phyloP scores from a whole-genome alignment of 257 asterid species.

The Lycium barbarum region DNA sequence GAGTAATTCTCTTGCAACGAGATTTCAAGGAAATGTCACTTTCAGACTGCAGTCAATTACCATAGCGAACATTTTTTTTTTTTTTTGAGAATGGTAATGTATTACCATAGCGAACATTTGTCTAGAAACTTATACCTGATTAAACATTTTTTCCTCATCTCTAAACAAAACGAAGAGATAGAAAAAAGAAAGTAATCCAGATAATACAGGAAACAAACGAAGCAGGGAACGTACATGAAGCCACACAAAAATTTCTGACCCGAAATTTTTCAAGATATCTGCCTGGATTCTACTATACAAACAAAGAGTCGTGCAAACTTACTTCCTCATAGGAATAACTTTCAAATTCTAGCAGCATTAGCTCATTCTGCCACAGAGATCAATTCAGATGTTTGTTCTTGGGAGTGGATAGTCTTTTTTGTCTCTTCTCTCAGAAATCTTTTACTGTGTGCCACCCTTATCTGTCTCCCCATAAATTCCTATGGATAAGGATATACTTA shows the following conservation, averaged over 20 bases:
- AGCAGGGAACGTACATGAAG: not conserved
- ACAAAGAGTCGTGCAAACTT: slow-evolving; percentile 35
- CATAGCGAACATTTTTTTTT: not conserved
- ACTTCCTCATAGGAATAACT: slow-evolving; percentile 36
- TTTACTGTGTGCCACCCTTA: slow-evolving; percentile 74
- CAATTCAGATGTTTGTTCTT: slow-evolving; percentile 39
- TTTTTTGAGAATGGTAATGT: no score
- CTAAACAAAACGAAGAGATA: not conserved
- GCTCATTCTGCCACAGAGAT: slow-evolving; percentile 32
- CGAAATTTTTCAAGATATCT: not conserved
- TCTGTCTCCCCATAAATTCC: slow-evolving; percentile 88
- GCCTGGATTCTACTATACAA: slow-evolving; percentile 23
- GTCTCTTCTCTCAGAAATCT: slow-evolving; percentile 68
- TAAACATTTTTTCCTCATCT: not conserved
- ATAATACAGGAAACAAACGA: not conserved
- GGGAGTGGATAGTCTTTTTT: slow-evolving; percentile 55
- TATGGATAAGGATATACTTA: slow-evolving; percentile 41
- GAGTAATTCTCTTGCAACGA: not conserved
- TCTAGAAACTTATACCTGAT: slow-evolving; percentile 4
- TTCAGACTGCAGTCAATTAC: not conserved
- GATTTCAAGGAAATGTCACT: not conserved
- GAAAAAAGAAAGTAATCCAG: not conserved
- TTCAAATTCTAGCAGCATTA: slow-evolving; percentile 34
- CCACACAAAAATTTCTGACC: not conserved
- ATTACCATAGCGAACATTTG: not conserved